These are phyloP conservation scores for Phytophthora capsici DNA, from an alignment of 352 stramenopile species.

Conservation along the genomic window DNA sequence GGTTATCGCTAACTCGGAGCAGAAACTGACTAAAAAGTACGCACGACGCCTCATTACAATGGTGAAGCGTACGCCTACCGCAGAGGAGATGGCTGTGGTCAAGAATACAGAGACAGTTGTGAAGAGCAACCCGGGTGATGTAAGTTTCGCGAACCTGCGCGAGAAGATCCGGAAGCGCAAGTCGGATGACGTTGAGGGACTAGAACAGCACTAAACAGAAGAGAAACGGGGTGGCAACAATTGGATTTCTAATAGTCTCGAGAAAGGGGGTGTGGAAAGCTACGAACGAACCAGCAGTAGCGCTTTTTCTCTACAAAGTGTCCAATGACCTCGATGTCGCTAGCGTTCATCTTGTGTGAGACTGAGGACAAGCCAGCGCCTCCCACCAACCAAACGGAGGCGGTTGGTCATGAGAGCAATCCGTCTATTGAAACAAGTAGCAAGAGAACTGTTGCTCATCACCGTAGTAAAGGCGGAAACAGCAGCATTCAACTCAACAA, in stretches of 20 bases:
- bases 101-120: conserved; percentile 12
- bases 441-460: background rate
- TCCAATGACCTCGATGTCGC: conserved; percentile 39
- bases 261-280: conserved; percentile 19
- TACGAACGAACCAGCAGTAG: conserved; percentile 2
- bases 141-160: conserved; percentile 74
- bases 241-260: conserved; percentile 10
- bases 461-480: background rate
- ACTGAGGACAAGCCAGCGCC: conserved; percentile 1
- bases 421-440: background rate
- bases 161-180: conserved; percentile 82
- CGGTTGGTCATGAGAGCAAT: background rate
- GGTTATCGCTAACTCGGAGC: conserved; percentile 81
- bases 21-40: conserved; percentile 88
- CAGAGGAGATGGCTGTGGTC: conserved; percentile 22
- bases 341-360: conserved; percentile 43
- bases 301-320: conserved; percentile 9
- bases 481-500: background rate
- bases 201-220: conserved; percentile 25
- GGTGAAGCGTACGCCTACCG: conserved; percentile 60
- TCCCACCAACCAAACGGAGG: conserved; percentile 3
- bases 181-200: conserved; percentile 41
- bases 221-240: conserved; percentile 5
- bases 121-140: conserved; percentile 39
- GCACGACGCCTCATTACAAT: conserved; percentile 88